phyloP scores from a whole-genome alignment of 140 eudicot genomes.

The Oenanthe javanica region DNA sequence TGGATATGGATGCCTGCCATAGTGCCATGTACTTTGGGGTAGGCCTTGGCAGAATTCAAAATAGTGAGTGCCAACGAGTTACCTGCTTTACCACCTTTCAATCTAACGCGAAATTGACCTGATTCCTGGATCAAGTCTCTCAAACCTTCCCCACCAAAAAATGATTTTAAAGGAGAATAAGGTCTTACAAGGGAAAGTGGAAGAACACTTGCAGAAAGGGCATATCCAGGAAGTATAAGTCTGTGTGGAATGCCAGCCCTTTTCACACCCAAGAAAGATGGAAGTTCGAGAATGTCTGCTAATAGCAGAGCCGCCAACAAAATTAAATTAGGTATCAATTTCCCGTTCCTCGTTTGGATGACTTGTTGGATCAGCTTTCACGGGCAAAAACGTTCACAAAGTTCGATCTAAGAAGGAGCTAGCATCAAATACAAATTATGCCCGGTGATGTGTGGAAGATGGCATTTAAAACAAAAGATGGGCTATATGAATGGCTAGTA shows the following conservation, averaged over 20 bases:
- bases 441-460: not conserved
- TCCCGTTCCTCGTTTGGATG: not conserved
- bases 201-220: not conserved
- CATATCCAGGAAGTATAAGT: not conserved
- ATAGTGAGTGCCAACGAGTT: not conserved
- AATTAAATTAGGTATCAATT: not conserved
- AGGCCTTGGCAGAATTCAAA: slow-evolving; percentile 1
- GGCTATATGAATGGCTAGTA: not conserved
- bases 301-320: not conserved
- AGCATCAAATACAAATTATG: not conserved
- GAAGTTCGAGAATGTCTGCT: not conserved
- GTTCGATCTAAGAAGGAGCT: not conserved
- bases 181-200: not conserved
- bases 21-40: no score
- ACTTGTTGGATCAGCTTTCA: not conserved
- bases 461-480: not conserved
- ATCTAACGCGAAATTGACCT: slow-evolving; percentile 5
- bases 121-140: not conserved
- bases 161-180: not conserved
- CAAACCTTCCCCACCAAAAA: slow-evolving; percentile 10
- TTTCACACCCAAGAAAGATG: not conserved
- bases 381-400: not conserved
- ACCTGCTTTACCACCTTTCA: not conserved
- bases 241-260: not conserved
- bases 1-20: no score